phyloP scores from a whole-genome alignment of 306 rosid species.

The Lathyrus tuberosus region DNA sequence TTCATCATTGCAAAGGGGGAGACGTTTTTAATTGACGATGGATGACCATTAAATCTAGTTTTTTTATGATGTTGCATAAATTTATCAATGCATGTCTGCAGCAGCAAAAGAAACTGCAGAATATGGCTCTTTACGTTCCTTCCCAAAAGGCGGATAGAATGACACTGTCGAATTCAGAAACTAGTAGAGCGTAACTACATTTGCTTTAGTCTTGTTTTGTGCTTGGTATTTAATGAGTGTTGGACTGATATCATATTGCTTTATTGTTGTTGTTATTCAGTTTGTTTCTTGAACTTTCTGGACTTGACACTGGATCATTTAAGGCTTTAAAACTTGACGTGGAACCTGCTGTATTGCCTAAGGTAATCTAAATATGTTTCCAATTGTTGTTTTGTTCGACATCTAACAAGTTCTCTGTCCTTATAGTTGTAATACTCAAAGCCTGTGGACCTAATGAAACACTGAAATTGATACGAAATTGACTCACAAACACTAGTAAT shows the following conservation, averaged over 20 bases:
- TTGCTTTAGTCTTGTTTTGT: background rate
- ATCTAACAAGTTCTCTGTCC: too few species aligned
- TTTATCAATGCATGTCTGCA: slow-evolving; percentile 62
- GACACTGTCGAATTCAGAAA: slow-evolving; percentile 49
- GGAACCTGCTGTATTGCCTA: slow-evolving; percentile 62
- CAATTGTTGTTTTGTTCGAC: slow-evolving; percentile 20
- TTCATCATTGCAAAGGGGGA: too few species aligned
- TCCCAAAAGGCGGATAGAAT: slow-evolving; percentile 50
- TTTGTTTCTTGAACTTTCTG: slow-evolving; percentile 59
- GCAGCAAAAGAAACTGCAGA: slow-evolving; percentile 86
- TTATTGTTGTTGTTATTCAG: slow-evolving; percentile 49
- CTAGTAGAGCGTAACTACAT: slow-evolving; percentile 55
- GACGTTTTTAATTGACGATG: background rate
- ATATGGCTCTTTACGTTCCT: slow-evolving; percentile 64
- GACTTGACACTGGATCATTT: slow-evolving; percentile 44
- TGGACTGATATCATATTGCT: slow-evolving; percentile 7
- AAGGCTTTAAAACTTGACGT: slow-evolving; percentile 56
- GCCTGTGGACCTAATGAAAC: background rate
- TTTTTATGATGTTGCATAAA: slow-evolving; percentile 54
- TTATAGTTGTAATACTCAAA: slow-evolving; percentile 3
- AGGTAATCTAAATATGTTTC: slow-evolving; percentile 49
- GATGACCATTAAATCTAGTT: slow-evolving; percentile 26
- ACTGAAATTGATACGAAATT: background rate
- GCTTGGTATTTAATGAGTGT: slow-evolving; percentile 6
- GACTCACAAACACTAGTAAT: background rate